phyloP scores from a whole-genome alignment of 192 early-diverging fungal genomes.

The Oehlia diaphana region DNA sequence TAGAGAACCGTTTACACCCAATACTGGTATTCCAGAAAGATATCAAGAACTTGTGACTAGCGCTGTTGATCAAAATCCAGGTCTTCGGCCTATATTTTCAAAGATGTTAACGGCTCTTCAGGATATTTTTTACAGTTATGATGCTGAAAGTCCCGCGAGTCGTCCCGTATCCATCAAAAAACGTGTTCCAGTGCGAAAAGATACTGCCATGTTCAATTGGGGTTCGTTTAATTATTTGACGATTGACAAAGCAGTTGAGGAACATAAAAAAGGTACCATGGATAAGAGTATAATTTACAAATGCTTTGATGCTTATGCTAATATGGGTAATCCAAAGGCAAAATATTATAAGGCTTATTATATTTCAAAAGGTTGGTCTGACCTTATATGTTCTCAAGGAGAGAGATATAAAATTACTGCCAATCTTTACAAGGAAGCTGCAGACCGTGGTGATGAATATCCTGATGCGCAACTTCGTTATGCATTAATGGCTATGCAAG shows the following conservation, averaged over 20 bases:
- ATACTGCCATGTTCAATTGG: not conserved
- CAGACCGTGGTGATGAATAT: not conserved
- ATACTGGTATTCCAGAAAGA: not conserved
- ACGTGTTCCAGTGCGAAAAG: not conserved
- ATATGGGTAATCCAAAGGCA: too few relatives aligned
- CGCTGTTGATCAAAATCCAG: not conserved
- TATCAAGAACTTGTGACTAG: not conserved
- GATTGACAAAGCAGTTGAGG: not conserved
- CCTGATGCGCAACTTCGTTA: slow-evolving; percentile 3
- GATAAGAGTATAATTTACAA: not conserved
- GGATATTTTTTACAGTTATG: not conserved
- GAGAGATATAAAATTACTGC: not conserved
- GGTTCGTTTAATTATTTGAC: not conserved
- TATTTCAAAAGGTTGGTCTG: not conserved
- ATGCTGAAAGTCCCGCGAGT: not conserved
- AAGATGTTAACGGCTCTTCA: not conserved
- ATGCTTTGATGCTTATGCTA: not conserved
- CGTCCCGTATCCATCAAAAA: not conserved
- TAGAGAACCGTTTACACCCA: not conserved
- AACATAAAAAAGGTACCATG: not conserved
- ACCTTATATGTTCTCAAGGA: not conserved
- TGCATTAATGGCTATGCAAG: not conserved
- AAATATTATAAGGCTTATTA: too few relatives aligned
- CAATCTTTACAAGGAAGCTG: not conserved
- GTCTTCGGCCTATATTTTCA: not conserved